phyloP scores from a whole-genome alignment of 23 red algal species.

The Gracilariopsis chorda region DNA sequence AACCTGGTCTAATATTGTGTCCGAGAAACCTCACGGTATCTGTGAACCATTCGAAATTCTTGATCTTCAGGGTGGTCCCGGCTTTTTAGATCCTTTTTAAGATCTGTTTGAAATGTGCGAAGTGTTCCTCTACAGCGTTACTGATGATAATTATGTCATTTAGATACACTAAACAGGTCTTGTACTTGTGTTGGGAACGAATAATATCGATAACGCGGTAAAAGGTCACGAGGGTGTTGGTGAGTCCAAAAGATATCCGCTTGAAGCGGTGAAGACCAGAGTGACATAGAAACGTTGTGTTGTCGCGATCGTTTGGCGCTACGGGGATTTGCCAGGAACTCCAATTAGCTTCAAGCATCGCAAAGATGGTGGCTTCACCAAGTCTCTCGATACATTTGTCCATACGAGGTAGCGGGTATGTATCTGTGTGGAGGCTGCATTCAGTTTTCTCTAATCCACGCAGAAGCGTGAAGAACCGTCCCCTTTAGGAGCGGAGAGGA shows the following conservation, averaged over 20 bases:
- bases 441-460: background rate
- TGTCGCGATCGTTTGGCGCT: background rate
- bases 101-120: background rate
- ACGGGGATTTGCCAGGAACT: slow-evolving; percentile 30
- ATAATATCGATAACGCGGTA: background rate
- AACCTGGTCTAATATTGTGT: background rate
- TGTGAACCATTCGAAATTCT: background rate
- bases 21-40: background rate
- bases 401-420: background rate
- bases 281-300: slow-evolving; percentile 16
- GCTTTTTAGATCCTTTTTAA: background rate
- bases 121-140: background rate
- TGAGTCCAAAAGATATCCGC: background rate
- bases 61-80: background rate
- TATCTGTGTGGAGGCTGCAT: background rate
- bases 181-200: background rate
- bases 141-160: background rate
- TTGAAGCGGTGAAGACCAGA: background rate
- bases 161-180: background rate
- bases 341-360: too few relatives aligned
- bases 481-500: too few relatives aligned
- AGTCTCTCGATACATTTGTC: background rate
- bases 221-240: background rate
- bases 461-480: too few relatives aligned
- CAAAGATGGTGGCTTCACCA: background rate